Evolutionary conservation across 1,139 yeast species (phyloP), one percentile per base, ranked within the genome.

Genomic region (Hyphopichia burtonii): DNA sequence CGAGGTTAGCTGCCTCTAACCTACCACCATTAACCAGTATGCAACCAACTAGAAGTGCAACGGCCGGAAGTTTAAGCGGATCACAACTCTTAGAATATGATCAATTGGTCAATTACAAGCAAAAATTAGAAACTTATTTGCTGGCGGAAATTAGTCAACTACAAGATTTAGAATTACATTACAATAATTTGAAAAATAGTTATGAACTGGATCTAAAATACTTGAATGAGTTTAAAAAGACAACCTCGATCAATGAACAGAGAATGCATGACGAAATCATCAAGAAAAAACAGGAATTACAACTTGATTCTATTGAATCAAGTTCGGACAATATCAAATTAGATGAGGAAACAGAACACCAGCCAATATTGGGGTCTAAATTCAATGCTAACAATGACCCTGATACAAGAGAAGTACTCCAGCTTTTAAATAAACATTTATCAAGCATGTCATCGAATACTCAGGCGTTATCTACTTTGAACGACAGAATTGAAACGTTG

Each of bases 131-230:
- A 46, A 66, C 74, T 1, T 66, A 66, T 47, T 53, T 71, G 14
- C 68, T 61, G 67, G 77, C 77, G 0, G 77, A 71, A 44, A 41
- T 64, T 31, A 65, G 66, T 41, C 77, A 72, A 45, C 51, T 71
- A 36, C 51, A 56, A 19, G 71, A 66, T n/a, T 51, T 72, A 28
- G 62, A 68, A 41, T 46, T 49, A 10, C 57, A 65, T 46, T 55
- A 58, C 39, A 52, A 55, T 14, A 59, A 59, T 30, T 46, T 63
- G 15, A 48, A 63, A 18, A 44, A 50, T 30, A 48, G 51, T 23
- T 61, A 58, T 48, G 51, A 62, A 40, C 65, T 61, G 59, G 77
- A 72, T 52, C 48, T 49, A 35, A 52, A 54, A 34, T 71, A 71
- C 46, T 57, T 69, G 42, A 49, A 55, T 11, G 68, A 68, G 28